These are phyloP conservation scores for Balansia obtecta DNA, from an alignment of 2,329 filamentous ascomycete species.

Conservation along the genomic window DNA sequence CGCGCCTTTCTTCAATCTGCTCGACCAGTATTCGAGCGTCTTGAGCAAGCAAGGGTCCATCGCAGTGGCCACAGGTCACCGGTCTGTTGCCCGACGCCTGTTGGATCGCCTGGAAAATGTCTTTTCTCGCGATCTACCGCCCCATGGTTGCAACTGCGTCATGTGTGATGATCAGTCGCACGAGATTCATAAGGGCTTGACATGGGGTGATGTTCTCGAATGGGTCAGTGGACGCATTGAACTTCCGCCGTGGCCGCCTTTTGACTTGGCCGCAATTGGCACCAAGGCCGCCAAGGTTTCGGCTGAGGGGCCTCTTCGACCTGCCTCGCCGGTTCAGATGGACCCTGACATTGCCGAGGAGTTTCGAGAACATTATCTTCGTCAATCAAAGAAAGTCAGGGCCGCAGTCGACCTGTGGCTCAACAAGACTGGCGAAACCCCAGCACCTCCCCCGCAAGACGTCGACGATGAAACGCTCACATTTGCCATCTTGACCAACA, in stretches of 20 bases:
- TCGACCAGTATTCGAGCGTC: conserved; percentile 78
- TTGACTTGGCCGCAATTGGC: conserved; percentile 55
- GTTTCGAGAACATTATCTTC: conserved; percentile 82
- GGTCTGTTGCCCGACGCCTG: conserved; percentile 80
- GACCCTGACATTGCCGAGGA: conserved; percentile 92
- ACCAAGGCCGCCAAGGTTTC: conserved; percentile 47
- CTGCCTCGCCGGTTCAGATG: conserved; percentile 56
- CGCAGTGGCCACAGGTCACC: conserved; percentile 89
- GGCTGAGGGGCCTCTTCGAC: conserved; percentile 46
- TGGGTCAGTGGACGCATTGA: conserved; percentile 81
- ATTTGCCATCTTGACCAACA: conserved; percentile 85
- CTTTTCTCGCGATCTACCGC: conserved; percentile 83
- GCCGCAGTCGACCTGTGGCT: conserved; percentile 89
- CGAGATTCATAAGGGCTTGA: conserved; percentile 59
- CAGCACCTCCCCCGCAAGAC: conserved; percentile 67
- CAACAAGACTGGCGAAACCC: conserved; percentile 61
- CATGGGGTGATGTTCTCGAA: conserved; percentile 93
- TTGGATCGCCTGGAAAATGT: conserved; percentile 88
- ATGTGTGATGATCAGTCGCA: conserved; percentile 60
- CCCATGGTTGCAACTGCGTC: conserved; percentile 72
- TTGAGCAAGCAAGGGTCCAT: conserved; percentile 76
- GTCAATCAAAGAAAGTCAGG: conserved; percentile 85
- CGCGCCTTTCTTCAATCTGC: conserved; percentile 65
- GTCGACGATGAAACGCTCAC: conserved; percentile 89
- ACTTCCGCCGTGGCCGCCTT: conserved; percentile 79